Conservation (phyloP, 2,329 filamentous ascomycete genomes). For the Nannizzia gypsea region DNA sequence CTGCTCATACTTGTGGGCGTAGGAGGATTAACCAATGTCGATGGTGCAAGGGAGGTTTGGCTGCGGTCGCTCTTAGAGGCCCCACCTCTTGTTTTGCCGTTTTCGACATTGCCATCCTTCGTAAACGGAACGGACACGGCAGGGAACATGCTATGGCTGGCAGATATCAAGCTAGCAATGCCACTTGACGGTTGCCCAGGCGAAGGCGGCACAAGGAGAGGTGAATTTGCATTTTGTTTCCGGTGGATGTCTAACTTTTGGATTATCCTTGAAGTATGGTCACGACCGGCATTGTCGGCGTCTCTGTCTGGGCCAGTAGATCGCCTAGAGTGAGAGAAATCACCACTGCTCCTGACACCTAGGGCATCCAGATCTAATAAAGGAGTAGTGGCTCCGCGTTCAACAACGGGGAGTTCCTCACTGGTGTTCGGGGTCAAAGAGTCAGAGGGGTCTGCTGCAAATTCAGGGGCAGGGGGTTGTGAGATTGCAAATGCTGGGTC, state of each 20-base stretch:
- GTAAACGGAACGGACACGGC: neutral
- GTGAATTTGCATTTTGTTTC: constrained; percentile 52
- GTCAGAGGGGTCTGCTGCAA: constrained; percentile 68
- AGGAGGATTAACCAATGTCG: constrained; percentile 71
- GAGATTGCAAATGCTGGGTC: constrained; percentile 85
- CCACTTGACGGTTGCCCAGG: constrained; percentile 44
- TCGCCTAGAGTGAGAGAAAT: constrained; percentile 44
- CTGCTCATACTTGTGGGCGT: constrained; percentile 77
- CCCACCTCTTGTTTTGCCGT: constrained; percentile 25
- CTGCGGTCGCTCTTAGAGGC: constrained; percentile 33
- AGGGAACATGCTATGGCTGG: constrained; percentile 50
- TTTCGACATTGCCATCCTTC: constrained; percentile 19
- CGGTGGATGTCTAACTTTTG: constrained; percentile 84
- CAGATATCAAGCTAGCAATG: constrained; percentile 74
- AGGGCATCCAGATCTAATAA: constrained; percentile 51
- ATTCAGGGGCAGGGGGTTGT: constrained; percentile 76
- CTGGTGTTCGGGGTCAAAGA: constrained; percentile 45
- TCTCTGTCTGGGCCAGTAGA: constrained; percentile 47
- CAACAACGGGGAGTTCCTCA: constrained; percentile 45
- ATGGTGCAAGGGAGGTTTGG: constrained; percentile 60
- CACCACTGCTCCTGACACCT: constrained; percentile 56
- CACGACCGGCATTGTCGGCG: constrained; percentile 57
- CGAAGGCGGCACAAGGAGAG: constrained; percentile 32
- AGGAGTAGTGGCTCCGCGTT: constrained; percentile 54
- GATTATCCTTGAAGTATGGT: constrained; percentile 79